Evolutionary conservation across 129 eudicot species (phyloP).

Genomic region (Centella asiatica): DNA sequence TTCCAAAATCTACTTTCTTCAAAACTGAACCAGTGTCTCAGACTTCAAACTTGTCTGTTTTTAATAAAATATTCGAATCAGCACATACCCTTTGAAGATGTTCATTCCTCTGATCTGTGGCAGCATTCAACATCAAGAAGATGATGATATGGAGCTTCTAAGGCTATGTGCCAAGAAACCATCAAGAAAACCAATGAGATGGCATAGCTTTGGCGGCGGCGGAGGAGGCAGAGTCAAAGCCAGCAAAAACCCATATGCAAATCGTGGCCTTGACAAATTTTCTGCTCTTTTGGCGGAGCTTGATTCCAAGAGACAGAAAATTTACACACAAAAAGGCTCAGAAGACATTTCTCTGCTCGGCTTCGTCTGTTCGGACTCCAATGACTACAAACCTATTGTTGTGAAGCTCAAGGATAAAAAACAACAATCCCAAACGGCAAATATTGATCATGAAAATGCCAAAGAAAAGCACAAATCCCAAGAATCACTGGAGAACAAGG

Average conservation of each 20-base stretch:
- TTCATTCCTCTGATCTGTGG: not conserved
- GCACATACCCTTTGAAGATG: not conserved
- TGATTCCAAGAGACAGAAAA: conserved; percentile 34
- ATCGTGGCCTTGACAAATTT: conserved; percentile 44
- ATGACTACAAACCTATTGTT: conserved; percentile 35
- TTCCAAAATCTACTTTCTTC: too few relatives aligned
- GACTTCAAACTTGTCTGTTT: too few relatives aligned
- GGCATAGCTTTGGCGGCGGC: conserved; percentile 14
- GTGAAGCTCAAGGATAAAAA: conserved; percentile 17
- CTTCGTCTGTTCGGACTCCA: conserved; percentile 30
- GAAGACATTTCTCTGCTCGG: conserved; percentile 42
- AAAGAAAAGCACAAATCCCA: not conserved
- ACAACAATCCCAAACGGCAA: not conserved
- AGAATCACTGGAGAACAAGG: not conserved
- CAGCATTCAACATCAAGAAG: not conserved
- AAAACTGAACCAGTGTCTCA: too few relatives aligned
- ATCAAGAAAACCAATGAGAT: conserved; percentile 16
- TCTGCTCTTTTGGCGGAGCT: conserved; percentile 45
- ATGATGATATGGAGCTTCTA: conserved; percentile 5
- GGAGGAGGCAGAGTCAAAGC: conserved; percentile 9
- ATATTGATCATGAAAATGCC: not conserved
- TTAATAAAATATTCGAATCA: too few relatives aligned
- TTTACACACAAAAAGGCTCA: conserved; percentile 34
- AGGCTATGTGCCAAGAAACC: not conserved
- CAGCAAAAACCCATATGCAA: conserved; percentile 38